A percentile compares a stretch with the other conserved stretches of the same genome.
Conservation (phyloP, 805 yeast species). For the Saccharomycopsis javanensis region DNA sequence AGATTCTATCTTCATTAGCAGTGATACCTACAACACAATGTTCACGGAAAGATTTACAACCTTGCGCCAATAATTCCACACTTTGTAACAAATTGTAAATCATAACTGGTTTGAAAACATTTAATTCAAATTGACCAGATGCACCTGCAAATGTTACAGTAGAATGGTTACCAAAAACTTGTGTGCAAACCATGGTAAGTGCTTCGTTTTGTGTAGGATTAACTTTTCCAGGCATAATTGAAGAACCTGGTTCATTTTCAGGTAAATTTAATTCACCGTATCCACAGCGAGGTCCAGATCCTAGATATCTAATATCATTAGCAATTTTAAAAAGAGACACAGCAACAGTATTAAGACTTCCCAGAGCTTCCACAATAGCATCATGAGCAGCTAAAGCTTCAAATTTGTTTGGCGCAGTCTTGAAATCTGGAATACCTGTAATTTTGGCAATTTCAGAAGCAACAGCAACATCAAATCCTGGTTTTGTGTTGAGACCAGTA, state of each 20-base stretch:
- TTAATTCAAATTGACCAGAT: conserved; percentile 95
- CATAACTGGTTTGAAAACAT: conserved; percentile 95
- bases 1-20: conserved; percentile 83
- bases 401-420: conserved; percentile 96
- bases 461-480: conserved; percentile 78
- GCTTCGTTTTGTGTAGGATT: conserved; percentile 99
- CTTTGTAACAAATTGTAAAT: conserved; percentile 82
- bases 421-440: conserved; percentile 70
- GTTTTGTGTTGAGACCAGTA: conserved; percentile 89
- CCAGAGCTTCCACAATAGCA: conserved; percentile 94
- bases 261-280: conserved; percentile 93
- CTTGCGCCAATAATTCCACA: conserved; percentile 81
- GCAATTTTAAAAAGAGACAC: conserved; percentile 91
- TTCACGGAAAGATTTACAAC: conserved; percentile 75
- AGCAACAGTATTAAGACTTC: conserved; percentile 92
- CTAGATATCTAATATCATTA: conserved; percentile 94
- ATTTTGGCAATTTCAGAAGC: conserved; percentile 71
- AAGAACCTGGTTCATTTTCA: conserved; percentile 98
- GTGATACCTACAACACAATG: conserved; percentile 91
- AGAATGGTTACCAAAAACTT: conserved; percentile 93
- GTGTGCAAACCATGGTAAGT: conserved; percentile 94
- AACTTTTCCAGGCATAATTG: conserved; percentile 99
- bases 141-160: conserved; percentile 96
- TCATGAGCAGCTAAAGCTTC: conserved; percentile 99
- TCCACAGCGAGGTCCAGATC: conserved; percentile 99